Percentiles rank a stretch among this genome's conserved stretches.
Evolutionary conservation across 306 rosid species (phyloP).

Genomic region (Datisca glomerata): DNA sequence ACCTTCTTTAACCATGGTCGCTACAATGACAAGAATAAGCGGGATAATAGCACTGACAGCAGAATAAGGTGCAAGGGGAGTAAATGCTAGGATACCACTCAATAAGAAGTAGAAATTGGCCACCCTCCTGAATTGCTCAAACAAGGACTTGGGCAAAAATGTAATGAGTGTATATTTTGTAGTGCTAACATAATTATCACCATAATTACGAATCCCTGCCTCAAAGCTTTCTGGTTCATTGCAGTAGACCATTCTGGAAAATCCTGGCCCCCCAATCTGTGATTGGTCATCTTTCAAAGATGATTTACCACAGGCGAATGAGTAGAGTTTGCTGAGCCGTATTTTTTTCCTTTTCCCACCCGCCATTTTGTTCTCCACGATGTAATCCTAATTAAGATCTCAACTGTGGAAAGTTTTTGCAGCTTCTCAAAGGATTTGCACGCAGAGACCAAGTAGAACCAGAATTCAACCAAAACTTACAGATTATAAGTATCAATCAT

Average conservation of each 20-base stretch:
- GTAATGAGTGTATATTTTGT: conserved; percentile 68
- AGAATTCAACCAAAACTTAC: too few relatives aligned
- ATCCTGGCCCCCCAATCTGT: conserved; percentile 69
- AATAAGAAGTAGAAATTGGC: conserved; percentile 87
- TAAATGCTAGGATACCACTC: conserved; percentile 60
- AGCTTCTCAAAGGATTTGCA: too few relatives aligned
- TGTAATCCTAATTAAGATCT: too few relatives aligned
- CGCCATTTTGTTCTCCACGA: too few relatives aligned
- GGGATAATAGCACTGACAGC: conserved; percentile 83
- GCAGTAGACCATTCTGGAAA: conserved; percentile 62
- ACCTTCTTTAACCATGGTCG: conserved; percentile 77
- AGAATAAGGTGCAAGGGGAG: conserved; percentile 66
- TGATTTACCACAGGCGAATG: conserved; percentile 56
- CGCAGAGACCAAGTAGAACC: too few relatives aligned
- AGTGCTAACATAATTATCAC: conserved; percentile 56
- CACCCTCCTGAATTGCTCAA: conserved; percentile 97
- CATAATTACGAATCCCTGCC: conserved; percentile 38
- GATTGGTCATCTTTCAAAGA: conserved; percentile 55
- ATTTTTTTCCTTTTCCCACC: conserved; percentile 44
- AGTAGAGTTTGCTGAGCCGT: conserved; percentile 73
- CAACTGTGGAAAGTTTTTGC: too few relatives aligned
- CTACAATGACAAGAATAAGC: conserved; percentile 41
- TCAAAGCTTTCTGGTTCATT: conserved; percentile 56
- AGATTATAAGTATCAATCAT: too few relatives aligned
- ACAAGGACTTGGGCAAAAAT: conserved; percentile 84